Base-by-base conservation (phyloP, 2,329 filamentous ascomycete species). In the Cladophialophora immunda region DNA sequence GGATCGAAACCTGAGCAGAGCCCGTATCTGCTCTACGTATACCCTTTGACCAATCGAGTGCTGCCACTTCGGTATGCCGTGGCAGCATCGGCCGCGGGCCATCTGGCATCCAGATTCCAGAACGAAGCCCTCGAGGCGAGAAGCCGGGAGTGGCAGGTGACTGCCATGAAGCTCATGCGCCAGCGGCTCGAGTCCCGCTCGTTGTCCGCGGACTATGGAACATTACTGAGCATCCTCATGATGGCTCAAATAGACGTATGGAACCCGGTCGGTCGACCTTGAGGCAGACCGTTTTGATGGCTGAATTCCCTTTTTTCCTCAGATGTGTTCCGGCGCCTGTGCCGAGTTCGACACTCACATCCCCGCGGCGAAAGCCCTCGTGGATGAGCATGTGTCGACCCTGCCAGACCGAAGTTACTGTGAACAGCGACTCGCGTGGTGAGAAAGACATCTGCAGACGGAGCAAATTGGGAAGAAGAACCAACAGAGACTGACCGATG, bases 371-470 rank as follows among this genome's bases (percentile, higher is more conserved):
- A 61, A 25, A 34, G 58, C 58, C 25, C 52, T 61, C 25, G 58
- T 61, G 41, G 58, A 61, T 25, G 41, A 61, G 17, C 58, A 61
- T 61, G 58, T 38, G 17, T 45, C 41, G 45, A 61, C 13, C 1
- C 22, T 61, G n/a, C 58, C 58, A 34, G 58, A 61, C 29, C 8
- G 58, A 27, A 25, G 58, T 41, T 61, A 61, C 45, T 61, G 58
- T 50, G 58, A 61, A 61, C 58, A 61, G 32, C 58, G 58, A 53
- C 58, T 61, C 38, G 58, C 58, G 19, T 61, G 58, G 58, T 61
- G 52, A 34, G 58, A 32, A 22, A 36, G 22, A 29, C n/a, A n/a
- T n/a, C n/a, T n/a, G n/a, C n/a, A n/a, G n/a, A n/a, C n/a, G n/a
- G n/a, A n/a, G n/a, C n/a, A n/a, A n/a, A n/a, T n/a, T n/a, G n/a